Evolutionary conservation across 2,329 filamentous ascomycete genomes (phyloP).

Genomic region (Nothophoma quercina): DNA sequence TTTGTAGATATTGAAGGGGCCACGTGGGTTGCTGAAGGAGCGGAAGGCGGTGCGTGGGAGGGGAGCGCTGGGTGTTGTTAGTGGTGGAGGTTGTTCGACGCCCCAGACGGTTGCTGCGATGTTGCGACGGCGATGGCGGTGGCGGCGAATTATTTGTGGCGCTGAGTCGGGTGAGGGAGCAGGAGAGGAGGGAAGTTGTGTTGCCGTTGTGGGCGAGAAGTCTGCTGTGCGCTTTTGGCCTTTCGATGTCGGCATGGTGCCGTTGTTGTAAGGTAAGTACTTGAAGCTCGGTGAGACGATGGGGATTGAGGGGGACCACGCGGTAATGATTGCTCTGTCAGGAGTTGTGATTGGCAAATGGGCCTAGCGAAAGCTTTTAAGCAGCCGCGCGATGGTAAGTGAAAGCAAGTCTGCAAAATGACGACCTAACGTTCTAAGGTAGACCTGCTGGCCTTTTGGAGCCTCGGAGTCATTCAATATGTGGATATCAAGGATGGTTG

Average conservation of each 20-base stretch:
- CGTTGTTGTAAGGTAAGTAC: too few relatives aligned
- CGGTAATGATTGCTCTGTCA: too few relatives aligned
- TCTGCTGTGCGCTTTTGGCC: slow-evolving; percentile 34
- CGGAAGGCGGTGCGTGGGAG: not conserved
- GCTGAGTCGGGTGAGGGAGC: not conserved
- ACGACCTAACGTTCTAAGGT: not conserved
- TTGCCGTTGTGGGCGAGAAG: not conserved
- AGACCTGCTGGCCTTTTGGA: too few relatives aligned
- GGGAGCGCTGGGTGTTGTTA: not conserved
- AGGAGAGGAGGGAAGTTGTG: not conserved
- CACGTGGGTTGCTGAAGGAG: not conserved
- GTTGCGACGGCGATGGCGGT: slow-evolving; percentile 32
- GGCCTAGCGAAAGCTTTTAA: not conserved
- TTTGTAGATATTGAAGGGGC: slow-evolving; percentile 46
- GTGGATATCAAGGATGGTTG: too few relatives aligned
- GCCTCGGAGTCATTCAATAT: too few relatives aligned
- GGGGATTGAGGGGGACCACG: too few relatives aligned
- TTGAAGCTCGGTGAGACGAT: too few relatives aligned
- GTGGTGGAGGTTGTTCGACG: slow-evolving; percentile 10
- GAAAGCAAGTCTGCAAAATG: not conserved
- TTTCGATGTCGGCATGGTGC: slow-evolving; percentile 3
- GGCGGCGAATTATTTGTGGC: slow-evolving; percentile 31
- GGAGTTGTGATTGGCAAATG: not conserved
- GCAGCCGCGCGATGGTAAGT: not conserved
- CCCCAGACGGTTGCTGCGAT: slow-evolving; percentile 33